Evolutionary conservation across 139 green algal genomes (phyloP), one percentile per base, ranked within the genome.

Genomic region (Asterochloris erici): DNA sequence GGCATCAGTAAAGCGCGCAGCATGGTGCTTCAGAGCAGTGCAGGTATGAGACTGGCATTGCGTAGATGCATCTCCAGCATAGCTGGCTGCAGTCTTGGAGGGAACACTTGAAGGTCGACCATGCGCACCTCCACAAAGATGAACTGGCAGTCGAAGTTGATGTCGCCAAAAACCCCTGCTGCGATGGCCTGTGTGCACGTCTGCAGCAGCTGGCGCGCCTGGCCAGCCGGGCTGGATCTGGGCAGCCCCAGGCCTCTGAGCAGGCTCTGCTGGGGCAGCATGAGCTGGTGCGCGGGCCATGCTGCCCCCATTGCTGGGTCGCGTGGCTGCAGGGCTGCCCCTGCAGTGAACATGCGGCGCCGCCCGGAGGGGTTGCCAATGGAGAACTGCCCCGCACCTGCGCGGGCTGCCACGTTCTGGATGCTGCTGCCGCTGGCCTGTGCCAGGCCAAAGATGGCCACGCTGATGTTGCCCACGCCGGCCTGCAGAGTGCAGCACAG

Each of bases 71-170:
- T 54, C 38, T 54, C 38, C 38, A 54, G 38, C 38, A 54, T 54
- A 6, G 38, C 38, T 54, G 38, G 16, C 24, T 19, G n/a, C 71
- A 77, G n/a, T 16, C 24, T 77, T 77, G n/a, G 28, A 63, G 28
- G n/a, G 38, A 79, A 28, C 19, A 27, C 61, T 24, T n/a, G n/a
- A 64, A 29, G 13, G n/a, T 14, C n/a, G 10, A n/a, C 21, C 11
- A 19, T 60, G 14, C 13, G 1, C n/a, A 82, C 78, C 78, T 82
- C 61, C 10, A 82, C 78, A 63, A 82, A 74, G 15, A 63, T 82
- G 63, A 82, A 82, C 63, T 64, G 63, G 63, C 78, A 82, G 78
- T 82, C 78, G 17, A 74, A 82, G 27, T 82, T 82, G 63, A 82
- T 74, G 63, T 82, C 78, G 9, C 78, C 78, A 82, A 24, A 82